Evolutionary conservation across 2,329 filamentous ascomycete genomes (phyloP).

Genomic region (Pleurostoma richardsiae): DNA sequence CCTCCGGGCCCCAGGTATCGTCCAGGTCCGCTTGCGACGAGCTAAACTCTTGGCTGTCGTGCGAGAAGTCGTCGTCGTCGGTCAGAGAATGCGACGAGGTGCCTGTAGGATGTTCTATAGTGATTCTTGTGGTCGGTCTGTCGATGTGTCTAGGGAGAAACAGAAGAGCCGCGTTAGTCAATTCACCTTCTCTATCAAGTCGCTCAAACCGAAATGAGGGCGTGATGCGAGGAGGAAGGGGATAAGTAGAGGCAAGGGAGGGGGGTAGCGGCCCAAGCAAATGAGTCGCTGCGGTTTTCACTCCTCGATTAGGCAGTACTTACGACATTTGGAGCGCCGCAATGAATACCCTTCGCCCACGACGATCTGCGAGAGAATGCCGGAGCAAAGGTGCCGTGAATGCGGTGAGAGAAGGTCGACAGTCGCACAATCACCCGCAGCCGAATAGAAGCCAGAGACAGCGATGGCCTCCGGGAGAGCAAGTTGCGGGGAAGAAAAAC

Average conservation of each 20-base stretch:
- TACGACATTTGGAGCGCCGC: slow-evolving; percentile 28
- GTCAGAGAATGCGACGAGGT: slow-evolving; percentile 23
- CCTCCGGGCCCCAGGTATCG: slow-evolving; percentile 27
- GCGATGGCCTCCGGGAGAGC: no score
- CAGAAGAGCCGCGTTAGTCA: background rate
- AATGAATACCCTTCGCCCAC: slow-evolving; percentile 36
- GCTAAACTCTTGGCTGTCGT: slow-evolving; percentile 23
- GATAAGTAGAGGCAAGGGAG: background rate
- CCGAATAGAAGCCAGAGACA: no score
- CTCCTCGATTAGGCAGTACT: slow-evolving; percentile 10
- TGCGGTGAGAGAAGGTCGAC: background rate
- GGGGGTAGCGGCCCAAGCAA: background rate
- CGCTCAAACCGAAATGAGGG: background rate
- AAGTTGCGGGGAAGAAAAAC: no score
- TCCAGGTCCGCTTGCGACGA: slow-evolving; percentile 28
- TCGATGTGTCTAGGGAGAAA: slow-evolving; percentile 2
- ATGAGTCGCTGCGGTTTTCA: background rate
- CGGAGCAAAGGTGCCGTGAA: slow-evolving; percentile 34
- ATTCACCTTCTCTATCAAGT: slow-evolving; percentile 1
- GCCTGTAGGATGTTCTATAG: slow-evolving; percentile 21
- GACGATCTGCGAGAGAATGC: slow-evolving; percentile 38
- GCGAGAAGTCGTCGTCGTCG: slow-evolving; percentile 34
- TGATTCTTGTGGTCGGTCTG: slow-evolving; percentile 11
- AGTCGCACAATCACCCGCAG: no score
- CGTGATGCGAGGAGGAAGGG: background rate